Base-by-base conservation (phyloP, 1,284 basidiomycete species). In the Abortiporus biennis region DNA sequence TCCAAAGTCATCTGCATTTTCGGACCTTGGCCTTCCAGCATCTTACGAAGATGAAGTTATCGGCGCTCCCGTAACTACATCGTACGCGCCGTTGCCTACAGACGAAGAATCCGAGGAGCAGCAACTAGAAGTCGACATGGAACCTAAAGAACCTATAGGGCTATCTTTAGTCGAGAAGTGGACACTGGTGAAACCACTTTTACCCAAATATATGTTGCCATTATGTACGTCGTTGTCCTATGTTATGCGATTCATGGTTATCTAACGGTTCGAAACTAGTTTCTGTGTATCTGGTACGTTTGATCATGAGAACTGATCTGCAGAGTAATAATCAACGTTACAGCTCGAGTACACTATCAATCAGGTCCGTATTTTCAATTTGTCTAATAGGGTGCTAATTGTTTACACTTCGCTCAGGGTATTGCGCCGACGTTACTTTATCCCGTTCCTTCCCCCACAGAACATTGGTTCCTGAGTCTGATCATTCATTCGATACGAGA, bases 281-380 rank as follows among this genome's bases (percentile, higher is more conserved):
- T 52, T 76, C 72, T 48, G 86, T 89, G n/a, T 89, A 89, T 57
- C 65, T 80, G 23, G 86, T 87, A 49, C 56, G 82, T 68, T 35
- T 2, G 21, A 16, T 37, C 20, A 20, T 13, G 9, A 19, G 9
- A 19, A 32, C 27, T 41, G 36, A 29, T 19, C 36, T 22, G 15
- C 6, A 15, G 32, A 13, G 5, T 32, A 4, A 32, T 6, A 32
- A 13, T 25, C 22, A 22, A 13, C 22, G 13, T 19, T 62, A 43
- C 58, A 94, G 76, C 88, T 94, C 46, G 92, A 95, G 62, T 95
- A 94, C 55, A 89, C 87, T 6, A 94, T 95, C 54, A 94, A 93
- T 58, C 88, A 92, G 62, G 86, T 31, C n/a, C 19, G 9, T 45
- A 34, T 39, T 29, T 13, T 24, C n/a, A 9, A 29, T 29, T 29